Conservation (phyloP, 129 eudicot genomes). For the Saposhnikovia divaricata region DNA sequence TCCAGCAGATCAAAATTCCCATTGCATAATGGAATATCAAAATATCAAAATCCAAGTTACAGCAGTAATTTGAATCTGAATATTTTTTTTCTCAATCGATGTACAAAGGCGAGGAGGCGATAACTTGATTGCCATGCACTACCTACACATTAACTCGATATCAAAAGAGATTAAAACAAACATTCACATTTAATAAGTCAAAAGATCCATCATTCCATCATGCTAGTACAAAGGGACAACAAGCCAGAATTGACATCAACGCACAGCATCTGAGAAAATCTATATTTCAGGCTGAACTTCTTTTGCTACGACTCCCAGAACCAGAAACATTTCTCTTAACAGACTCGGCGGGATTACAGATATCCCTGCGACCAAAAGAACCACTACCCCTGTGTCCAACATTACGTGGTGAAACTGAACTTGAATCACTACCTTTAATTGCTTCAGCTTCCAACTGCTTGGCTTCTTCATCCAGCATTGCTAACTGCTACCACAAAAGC, state of each 20-base stretch:
- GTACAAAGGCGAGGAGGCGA: background rate
- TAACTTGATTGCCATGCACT: background rate
- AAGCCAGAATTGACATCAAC: background rate
- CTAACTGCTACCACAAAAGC: conserved; percentile 45
- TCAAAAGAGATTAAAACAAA: conserved; percentile 12
- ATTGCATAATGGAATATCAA: background rate
- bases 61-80: background rate
- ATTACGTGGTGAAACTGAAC: conserved; percentile 46
- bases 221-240: background rate
- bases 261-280: background rate
- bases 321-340: conserved; percentile 38
- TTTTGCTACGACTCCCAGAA: conserved; percentile 58
- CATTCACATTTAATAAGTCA: background rate
- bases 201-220: conserved; percentile 3
- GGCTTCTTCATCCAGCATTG: conserved; percentile 76
- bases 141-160: conserved; percentile 5
- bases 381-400: conserved; percentile 46
- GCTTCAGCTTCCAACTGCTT: conserved; percentile 63
- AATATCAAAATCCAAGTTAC: background rate
- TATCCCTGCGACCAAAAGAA: conserved; percentile 49
- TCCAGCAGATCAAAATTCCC: background rate
- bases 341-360: conserved; percentile 49
- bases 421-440: conserved; percentile 37
- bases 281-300: conserved; percentile 30
- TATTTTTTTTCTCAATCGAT: too few species aligned